Percentiles rank a stretch among this genome's conserved stretches.
Conservation (phyloP, 768 basidiomycete genomes). For the Mycena alexandri region DNA sequence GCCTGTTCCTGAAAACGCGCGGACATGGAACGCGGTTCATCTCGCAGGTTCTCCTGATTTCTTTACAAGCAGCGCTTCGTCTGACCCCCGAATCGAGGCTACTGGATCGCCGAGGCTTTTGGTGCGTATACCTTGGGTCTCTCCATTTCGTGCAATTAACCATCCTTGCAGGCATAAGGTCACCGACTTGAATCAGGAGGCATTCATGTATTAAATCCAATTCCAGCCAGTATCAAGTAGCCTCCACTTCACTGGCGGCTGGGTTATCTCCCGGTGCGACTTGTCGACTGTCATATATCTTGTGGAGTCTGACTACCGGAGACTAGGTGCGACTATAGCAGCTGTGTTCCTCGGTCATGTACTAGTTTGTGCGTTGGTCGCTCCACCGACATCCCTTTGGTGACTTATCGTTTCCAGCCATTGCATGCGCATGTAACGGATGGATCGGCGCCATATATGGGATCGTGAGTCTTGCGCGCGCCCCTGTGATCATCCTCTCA, state of each 20-base stretch:
- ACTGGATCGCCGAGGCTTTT: constrained; percentile 42
- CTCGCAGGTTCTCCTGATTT: constrained; percentile 10
- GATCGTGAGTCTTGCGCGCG: constrained; percentile 23
- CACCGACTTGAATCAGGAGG: background rate
- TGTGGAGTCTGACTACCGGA: too few species aligned
- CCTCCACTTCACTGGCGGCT: constrained; percentile 33
- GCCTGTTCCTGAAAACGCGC: constrained; percentile 32
- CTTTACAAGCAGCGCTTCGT: background rate
- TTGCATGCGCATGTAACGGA: constrained; percentile 38
- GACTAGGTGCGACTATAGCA: too few species aligned
- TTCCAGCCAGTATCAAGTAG: constrained; percentile 41
- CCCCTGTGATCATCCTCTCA: constrained; percentile 10
- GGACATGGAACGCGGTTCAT: constrained; percentile 37
- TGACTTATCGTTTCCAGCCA: constrained; percentile 18
- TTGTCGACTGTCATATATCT: too few species aligned
- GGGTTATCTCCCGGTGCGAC: constrained; percentile 38
- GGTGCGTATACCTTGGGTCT: constrained; percentile 9
- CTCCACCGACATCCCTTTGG: background rate
- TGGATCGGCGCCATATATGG: constrained; percentile 38
- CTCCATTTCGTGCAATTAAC: background rate
- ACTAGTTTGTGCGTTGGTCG: constrained; percentile 31
- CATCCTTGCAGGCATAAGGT: constrained; percentile 32
- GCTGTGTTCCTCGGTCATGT: constrained; percentile 36
- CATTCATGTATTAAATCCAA: background rate
- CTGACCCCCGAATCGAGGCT: constrained; percentile 4